Evolutionary conservation across 2,329 filamentous ascomycete genomes (phyloP), one percentile per base, ranked within the genome.

Genomic region (Diaporthe velutina): DNA sequence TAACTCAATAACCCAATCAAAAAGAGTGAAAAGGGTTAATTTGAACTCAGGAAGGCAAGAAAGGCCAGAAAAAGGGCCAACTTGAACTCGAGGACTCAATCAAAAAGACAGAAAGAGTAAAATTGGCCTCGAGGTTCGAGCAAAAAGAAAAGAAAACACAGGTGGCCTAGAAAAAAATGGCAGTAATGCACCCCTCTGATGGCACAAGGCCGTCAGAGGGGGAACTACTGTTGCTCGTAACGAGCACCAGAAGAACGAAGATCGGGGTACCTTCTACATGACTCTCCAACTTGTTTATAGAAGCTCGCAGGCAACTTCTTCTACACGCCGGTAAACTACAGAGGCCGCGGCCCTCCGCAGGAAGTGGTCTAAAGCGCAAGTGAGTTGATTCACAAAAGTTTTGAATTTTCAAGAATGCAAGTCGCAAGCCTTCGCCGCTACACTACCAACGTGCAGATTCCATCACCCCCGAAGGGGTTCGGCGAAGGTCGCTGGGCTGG

Each of bases 221-320:
- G 35, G 35, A 38, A 38, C 35, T 10, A 38, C 35, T 10, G 35
- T n/a, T n/a, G n/a, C n/a, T n/a, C n/a, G 35, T 38, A 38, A 10
- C 35, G n/a, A n/a, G n/a, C n/a, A n/a, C 35, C 35, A 38, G 35
- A 6, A 10, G 50, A 54, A 28, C 50, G 12, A 54, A 54, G n/a
- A 25, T 28, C 50, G 50, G 50, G 15, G 50, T 25, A 54, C 50
- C n/a, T 54, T 54, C 50, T 64, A 64, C 40, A 64, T 64, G 60
- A 67, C 61, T 48, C 61, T 52, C 42, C 61, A n/a, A 35, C 17
- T 50, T 50, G 22, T 52, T 50, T 67, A 67, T 67, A 67, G 61
- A 67, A 10, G 42, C 61, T 67, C 50, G 61, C 45, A 52, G 61
- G 45, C 61, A 10, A 67, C 61, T 10, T 67, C 61, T 67, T 67